Conservation (phyloP, 2,329 filamentous ascomycete species). For the Fusarium sp. region DNA sequence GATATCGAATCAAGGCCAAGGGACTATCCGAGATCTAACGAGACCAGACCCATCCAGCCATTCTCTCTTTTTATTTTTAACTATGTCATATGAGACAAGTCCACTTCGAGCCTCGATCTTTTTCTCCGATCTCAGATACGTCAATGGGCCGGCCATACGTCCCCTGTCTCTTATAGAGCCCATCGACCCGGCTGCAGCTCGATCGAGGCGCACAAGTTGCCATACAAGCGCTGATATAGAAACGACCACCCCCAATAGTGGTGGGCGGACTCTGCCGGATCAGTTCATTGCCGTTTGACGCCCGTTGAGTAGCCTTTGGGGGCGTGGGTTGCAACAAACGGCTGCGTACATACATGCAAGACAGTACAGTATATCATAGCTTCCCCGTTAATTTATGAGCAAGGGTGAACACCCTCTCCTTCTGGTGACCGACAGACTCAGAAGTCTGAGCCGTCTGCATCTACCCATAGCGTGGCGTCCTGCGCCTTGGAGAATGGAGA, state of each 20-base stretch:
- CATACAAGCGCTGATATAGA: neutral
- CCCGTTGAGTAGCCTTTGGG: neutral
- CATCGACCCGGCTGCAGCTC: conserved; percentile 1
- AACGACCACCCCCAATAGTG: neutral
- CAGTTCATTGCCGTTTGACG: neutral
- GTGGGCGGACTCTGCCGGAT: neutral
- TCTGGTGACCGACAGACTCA: neutral
- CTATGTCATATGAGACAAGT: conserved; percentile 5
- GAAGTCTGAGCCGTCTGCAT: conserved; percentile 10
- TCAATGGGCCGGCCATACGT: neutral
- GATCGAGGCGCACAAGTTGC: neutral
- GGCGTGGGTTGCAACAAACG: neutral
- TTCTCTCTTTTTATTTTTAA: neutral
- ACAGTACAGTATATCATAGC: neutral
- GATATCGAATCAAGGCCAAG: neutral
- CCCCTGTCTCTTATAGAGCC: neutral
- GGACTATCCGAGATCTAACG: neutral
- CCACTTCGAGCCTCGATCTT: conserved; percentile 2
- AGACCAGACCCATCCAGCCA: neutral
- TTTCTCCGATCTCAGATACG: conserved; percentile 21
- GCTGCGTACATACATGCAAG: neutral
- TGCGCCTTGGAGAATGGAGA: conserved; percentile 1
- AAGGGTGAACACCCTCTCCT: neutral
- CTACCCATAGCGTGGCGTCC: conserved; percentile 2
- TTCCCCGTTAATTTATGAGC: neutral